Evolutionary conservation across 148 eudicot species (phyloP), one percentile per base, ranked within the genome.

Genomic region (Persicaria maculosa): DNA sequence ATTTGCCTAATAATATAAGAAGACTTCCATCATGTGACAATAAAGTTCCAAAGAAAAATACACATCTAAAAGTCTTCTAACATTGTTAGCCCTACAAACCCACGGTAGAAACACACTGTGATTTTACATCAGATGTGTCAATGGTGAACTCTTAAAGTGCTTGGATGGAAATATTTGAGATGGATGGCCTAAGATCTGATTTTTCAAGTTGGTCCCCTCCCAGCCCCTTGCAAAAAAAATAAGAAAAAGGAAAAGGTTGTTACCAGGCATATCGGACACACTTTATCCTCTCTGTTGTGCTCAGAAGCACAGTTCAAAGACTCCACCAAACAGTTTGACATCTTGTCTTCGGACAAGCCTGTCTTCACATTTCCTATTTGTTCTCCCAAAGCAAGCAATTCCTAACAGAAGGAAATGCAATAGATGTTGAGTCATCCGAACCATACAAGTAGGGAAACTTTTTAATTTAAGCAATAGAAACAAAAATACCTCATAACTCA

Each of bases 321-420:
- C 74, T 74, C 79, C 12, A 15, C 74, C 71, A 83, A 54, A 76
- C 79, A 80, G 57, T 76, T 68, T 5, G 68, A 62, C 16, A 83
- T 70, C 69, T 44, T 50, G 68, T 80, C 84, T 55, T 78, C 86
- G 31, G 84, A 73, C 64, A 83, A 53, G 40, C 87, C 87, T 11
- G 83, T 84, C 75, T 57, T 77, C 54, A 84, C 87, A 77, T 17
- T 79, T n/a, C 87, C 87, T 45, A 84, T 84, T 7, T 79, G 75
- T 74, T 84, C 87, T 46, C 80, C 87, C 12, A 84, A 79, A 68
- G 76, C 82, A 72, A 84, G 81, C 74, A 84, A 83, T 47, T 84
- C 87, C 87, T 84, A 53, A 53, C 7, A 12, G 4, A 53, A 53
- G 6, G 7, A n/a, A 53, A 17, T 53, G n/a, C 7, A 14, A 53